Conservation (phyloP, 2,329 filamentous ascomycete genomes). For the Exophiala viscosa region DNA sequence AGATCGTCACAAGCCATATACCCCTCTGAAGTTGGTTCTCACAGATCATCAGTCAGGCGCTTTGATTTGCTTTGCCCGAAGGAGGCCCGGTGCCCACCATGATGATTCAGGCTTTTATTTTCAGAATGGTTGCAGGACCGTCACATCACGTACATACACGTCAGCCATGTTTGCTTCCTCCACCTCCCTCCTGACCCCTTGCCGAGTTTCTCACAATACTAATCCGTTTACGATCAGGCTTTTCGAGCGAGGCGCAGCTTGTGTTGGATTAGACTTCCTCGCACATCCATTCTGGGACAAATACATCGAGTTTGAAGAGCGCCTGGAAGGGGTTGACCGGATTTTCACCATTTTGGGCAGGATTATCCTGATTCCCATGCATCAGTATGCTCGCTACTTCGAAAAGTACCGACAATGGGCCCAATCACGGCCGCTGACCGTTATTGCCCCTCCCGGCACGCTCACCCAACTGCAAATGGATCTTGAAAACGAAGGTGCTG, state of each 20-base stretch:
- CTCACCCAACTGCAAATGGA: conserved; percentile 68
- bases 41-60: conserved; percentile 51
- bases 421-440: conserved; percentile 66
- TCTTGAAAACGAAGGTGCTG: conserved; percentile 62
- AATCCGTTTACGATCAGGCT: conserved; percentile 57
- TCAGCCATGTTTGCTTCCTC: conserved; percentile 47
- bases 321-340: conserved; percentile 75
- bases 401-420: conserved; percentile 80
- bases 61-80: conserved; percentile 37
- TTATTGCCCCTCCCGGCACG: conserved; percentile 66
- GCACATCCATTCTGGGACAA: conserved; percentile 98
- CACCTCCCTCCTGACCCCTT: conserved; percentile 34
- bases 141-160: conserved; percentile 26
- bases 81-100: conserved; percentile 13
- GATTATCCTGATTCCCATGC: conserved; percentile 85
- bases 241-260: conserved; percentile 82
- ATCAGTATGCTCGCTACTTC: conserved; percentile 93
- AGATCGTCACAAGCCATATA: conserved; percentile 58
- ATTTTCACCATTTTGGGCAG: conserved; percentile 81
- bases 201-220: conserved; percentile 35
- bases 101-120: conserved; percentile 2
- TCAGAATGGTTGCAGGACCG: conserved; percentile 23
- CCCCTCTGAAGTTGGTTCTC: conserved; percentile 45
- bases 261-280: conserved; percentile 87
- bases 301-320: conserved; percentile 95